Evolutionary conservation across 306 rosid species (phyloP), one percentile per base, ranked within the genome.

Genomic region (Castanea crenata): DNA sequence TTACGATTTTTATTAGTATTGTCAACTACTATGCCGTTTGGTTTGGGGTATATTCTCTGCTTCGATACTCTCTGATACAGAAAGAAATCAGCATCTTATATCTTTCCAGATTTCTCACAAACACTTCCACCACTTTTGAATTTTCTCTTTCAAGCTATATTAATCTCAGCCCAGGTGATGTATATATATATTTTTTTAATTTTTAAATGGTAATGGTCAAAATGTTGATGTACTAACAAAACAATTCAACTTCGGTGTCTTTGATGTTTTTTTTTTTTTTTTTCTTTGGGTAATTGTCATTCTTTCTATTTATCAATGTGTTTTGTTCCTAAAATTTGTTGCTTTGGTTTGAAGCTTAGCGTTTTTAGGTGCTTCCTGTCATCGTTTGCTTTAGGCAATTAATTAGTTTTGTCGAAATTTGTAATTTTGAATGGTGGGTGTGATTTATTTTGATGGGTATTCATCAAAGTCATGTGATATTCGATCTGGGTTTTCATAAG

Each of bases 1-100:
- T 8, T 41, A 41, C 46, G 46, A 41, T 3, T 41, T 38, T 8
- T 41, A 41, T 8, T 41, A 41, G 12, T 41, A 41, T 25, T 25
- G 27, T 25, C 27, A 25, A 25, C 27, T 25, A 25, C 8, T 73
- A 64, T 69, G 82, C 71, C 74, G 55, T 77, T 64, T 55, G 58
- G 49, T 21, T 64, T 4, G 34, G 75, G 83, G 93, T 83, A 91
- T 93, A 90, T 93, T 88, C 93, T 76, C 74, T 75, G 85, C 55
- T 83, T 85, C 91, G 88, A 88, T 88, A 35, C 86, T 84, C 78
- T 80, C 25, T 18, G 63, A 74, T 52, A 78, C 74, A 44, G 69
- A 63, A 68, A 73, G 64, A 63, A 62, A 74, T 76, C 83, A 46
- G 80, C 85, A 27, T 75, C 76, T 85, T 84, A 75, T 77, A 78